These are phyloP conservation scores for Coemansia sp. DNA, from an alignment of 192 early-diverging fungal species.

Conservation along the genomic window DNA sequence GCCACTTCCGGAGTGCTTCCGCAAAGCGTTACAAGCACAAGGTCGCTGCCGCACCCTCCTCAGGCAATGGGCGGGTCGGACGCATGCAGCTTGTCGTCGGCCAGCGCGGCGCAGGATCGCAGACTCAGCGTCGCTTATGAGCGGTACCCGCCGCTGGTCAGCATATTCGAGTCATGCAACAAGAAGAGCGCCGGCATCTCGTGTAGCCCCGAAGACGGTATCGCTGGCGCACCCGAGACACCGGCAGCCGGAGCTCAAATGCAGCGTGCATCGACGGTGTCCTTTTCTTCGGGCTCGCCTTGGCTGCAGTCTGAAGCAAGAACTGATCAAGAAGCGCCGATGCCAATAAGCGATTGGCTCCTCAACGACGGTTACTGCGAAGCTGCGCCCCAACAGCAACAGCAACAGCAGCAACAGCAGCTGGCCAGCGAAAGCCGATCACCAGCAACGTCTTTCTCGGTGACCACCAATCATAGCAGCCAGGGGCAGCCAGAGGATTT, in stretches of 20 bases:
- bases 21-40: conserved; percentile 33
- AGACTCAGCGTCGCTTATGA: conserved; percentile 46
- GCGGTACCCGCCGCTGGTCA: conserved; percentile 52
- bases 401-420: neutral
- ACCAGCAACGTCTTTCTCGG: neutral
- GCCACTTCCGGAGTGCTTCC: neutral
- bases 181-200: neutral
- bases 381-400: neutral
- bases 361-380: neutral
- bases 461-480: conserved; percentile 1
- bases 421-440: neutral
- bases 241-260: neutral
- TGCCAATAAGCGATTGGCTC: neutral
- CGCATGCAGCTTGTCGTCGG: neutral
- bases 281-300: neutral
- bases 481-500: neutral
- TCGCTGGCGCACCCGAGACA: neutral
- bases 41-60: conserved; percentile 21
- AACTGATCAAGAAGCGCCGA: neutral
- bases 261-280: neutral
- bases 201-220: neutral
- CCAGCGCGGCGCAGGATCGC: conserved; percentile 16
- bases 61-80: neutral
- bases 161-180: conserved; percentile 41
- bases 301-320: conserved; percentile 2